These are phyloP conservation scores for Magnolia kwangsiensis DNA, from an alignment of 164 flowering plant genomes.

Conservation along the genomic window DNA sequence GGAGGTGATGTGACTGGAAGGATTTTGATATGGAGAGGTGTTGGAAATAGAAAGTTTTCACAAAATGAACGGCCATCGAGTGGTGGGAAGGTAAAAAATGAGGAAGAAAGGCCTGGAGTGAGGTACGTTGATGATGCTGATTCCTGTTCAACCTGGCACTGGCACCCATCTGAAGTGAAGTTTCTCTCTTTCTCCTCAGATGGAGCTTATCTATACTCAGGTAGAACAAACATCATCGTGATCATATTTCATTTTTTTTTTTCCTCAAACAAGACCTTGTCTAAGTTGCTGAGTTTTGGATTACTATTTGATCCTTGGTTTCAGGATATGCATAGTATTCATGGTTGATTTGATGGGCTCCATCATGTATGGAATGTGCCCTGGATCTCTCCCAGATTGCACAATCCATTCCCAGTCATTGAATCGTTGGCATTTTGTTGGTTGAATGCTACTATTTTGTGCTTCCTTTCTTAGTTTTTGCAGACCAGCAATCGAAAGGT, in stretches of 20 bases:
- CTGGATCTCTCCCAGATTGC: not conserved
- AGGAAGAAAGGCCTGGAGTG: conserved; percentile 78
- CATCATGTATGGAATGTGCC: not conserved
- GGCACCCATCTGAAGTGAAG: conserved; percentile 85
- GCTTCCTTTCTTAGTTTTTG: no score
- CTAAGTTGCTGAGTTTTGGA: not conserved
- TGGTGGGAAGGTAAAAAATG: conserved; percentile 22
- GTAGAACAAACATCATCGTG: conserved; percentile 25
- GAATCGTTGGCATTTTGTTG: no score
- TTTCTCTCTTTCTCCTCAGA: conserved; percentile 75
- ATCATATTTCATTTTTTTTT: not conserved
- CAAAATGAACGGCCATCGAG: conserved; percentile 10
- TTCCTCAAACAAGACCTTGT: not conserved
- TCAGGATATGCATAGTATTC: no score
- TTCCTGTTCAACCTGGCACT: conserved; percentile 93
- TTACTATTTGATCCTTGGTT: not conserved
- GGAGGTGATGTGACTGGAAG: conserved; percentile 94
- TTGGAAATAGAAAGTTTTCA: conserved; percentile 52
- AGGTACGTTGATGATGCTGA: conserved; percentile 88
- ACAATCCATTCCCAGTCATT: not conserved
- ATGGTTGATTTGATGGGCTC: not conserved
- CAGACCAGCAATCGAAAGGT: no score
- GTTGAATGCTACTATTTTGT: not conserved
- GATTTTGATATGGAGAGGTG: conserved; percentile 85
- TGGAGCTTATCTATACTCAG: conserved; percentile 92